Conservation (phyloP, 2,329 filamentous ascomycete species). For the Curvularia verruculosa region DNA sequence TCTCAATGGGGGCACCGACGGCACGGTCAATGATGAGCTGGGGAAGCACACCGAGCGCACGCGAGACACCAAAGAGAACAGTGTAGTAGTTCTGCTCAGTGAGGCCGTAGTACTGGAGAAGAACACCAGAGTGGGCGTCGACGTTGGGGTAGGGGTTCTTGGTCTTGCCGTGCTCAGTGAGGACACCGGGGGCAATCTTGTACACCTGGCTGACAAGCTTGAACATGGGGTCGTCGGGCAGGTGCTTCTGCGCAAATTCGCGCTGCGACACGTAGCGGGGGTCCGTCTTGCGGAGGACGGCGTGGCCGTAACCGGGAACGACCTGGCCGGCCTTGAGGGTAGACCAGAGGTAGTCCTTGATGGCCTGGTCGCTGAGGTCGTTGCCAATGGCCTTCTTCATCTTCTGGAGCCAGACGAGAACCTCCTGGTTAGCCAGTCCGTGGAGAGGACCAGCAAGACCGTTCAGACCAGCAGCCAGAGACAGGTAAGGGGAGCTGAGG, state of each 20-base stretch:
- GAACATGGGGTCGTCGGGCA: conserved; percentile 99
- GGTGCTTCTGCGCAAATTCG: conserved; percentile 91
- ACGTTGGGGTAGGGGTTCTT: conserved; percentile 99
- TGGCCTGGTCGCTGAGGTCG: conserved; percentile 93
- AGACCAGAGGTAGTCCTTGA: conserved; percentile 98
- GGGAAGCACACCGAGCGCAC: conserved; percentile 96
- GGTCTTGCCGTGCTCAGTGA: conserved; percentile 99
- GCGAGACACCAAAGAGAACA: conserved; percentile 97
- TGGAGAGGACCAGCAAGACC: conserved; percentile 97
- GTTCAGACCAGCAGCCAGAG: conserved; percentile 93
- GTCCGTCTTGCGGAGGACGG: conserved; percentile 99
- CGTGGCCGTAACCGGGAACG: conserved; percentile 97
- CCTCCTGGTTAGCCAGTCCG: conserved; percentile 99
- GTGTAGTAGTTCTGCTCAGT: conserved; percentile 99
- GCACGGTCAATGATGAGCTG: conserved; percentile 99
- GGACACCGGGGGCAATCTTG: conserved; percentile 97
- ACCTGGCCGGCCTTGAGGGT: conserved; percentile 96
- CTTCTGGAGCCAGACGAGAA: conserved; percentile 98
- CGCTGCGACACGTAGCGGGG: conserved; percentile 98
- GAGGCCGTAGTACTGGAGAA: conserved; percentile 99
- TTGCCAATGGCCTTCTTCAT: conserved; percentile 96
- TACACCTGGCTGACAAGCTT: conserved; percentile 99
- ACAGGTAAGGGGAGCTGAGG: conserved; percentile 96
- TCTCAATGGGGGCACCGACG: conserved; percentile 94
- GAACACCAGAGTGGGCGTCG: conserved; percentile 97